Percentiles rank a stretch among this genome's conserved stretches.
These are phyloP conservation scores for Shiraia bambusicola DNA, from an alignment of 2,329 filamentous ascomycete species.

Conservation along the genomic window DNA sequence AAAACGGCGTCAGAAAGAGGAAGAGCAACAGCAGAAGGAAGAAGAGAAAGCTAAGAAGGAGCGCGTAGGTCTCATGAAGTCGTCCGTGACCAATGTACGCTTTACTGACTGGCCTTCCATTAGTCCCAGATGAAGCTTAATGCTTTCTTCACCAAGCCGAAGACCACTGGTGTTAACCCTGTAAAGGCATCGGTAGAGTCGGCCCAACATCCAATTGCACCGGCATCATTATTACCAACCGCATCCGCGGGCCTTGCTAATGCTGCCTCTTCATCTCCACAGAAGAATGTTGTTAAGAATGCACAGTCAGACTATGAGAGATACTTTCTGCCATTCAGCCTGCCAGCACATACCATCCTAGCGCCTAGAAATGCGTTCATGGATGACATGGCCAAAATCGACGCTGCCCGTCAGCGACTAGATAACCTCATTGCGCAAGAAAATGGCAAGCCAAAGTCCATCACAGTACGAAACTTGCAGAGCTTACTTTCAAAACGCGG, in stretches of 20 bases:
- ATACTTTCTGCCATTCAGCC: slow-evolving; percentile 77
- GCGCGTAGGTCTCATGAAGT: slow-evolving; percentile 37
- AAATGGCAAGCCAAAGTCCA: slow-evolving; percentile 13
- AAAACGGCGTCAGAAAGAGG: slow-evolving; percentile 47
- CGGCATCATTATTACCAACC: slow-evolving; percentile 29
- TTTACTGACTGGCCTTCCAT: slow-evolving; percentile 19
- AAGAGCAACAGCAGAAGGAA: slow-evolving; percentile 51
- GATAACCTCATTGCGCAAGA: slow-evolving; percentile 25
- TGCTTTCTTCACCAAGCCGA: slow-evolving; percentile 49
- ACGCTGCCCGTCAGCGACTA: slow-evolving; percentile 30
- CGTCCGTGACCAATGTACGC: slow-evolving; percentile 1
- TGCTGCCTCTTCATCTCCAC: slow-evolving; percentile 33
- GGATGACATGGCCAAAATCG: slow-evolving; percentile 29
- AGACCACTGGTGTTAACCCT: slow-evolving; percentile 32
- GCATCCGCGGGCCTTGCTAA: slow-evolving; percentile 26
- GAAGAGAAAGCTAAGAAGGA: slow-evolving; percentile 43
- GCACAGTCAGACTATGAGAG: slow-evolving; percentile 53
- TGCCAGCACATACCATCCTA: slow-evolving; percentile 71
- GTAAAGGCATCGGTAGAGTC: slow-evolving; percentile 34
- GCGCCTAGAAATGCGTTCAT: slow-evolving; percentile 54
- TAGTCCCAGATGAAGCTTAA: slow-evolving; percentile 47
- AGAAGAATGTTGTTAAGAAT: slow-evolving; percentile 36
- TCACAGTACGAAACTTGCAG: slow-evolving; percentile 20
- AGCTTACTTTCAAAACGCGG: slow-evolving; percentile 15
- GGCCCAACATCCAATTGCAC: slow-evolving; percentile 35